These are phyloP conservation scores for Prosopis cineraria DNA, from an alignment of 306 rosid species.

Conservation along the genomic window DNA sequence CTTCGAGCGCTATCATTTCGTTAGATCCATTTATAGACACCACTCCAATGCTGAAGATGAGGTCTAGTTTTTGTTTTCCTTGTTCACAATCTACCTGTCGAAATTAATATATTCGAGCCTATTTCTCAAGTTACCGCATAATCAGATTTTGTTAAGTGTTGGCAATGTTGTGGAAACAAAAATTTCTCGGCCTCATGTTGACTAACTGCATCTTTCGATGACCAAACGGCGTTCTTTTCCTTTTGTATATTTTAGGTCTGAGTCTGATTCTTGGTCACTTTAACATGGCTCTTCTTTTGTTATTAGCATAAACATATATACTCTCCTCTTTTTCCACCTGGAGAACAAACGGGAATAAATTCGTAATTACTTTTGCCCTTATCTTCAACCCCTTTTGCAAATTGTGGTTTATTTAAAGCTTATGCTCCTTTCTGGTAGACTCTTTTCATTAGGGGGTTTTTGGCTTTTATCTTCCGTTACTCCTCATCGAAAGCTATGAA, in stretches of 20 bases:
- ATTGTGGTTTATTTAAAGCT: slow-evolving; percentile 6
- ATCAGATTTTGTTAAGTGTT: neutral
- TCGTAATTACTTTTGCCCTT: slow-evolving; percentile 1
- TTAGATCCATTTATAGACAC: slow-evolving; percentile 84
- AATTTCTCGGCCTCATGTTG: neutral
- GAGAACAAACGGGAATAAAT: slow-evolving; percentile 5
- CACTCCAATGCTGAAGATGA: slow-evolving; percentile 99
- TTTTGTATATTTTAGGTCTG: slow-evolving; percentile 33
- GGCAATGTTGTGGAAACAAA: slow-evolving; percentile 17
- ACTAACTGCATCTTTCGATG: slow-evolving; percentile 19
- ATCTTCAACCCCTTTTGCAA: neutral
- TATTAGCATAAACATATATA: slow-evolving; percentile 11
- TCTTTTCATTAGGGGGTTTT: neutral
- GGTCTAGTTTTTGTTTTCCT: slow-evolving; percentile 52
- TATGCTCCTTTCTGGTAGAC: slow-evolving; percentile 8
- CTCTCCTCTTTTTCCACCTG: neutral
- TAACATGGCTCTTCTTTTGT: slow-evolving; percentile 1
- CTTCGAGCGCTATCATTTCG: slow-evolving; percentile 74
- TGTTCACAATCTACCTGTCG: slow-evolving; percentile 1
- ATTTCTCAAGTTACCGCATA: slow-evolving; percentile 11
- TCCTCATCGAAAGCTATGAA: neutral
- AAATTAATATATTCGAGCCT: neutral
- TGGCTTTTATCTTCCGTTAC: neutral
- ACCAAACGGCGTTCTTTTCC: slow-evolving; percentile 30
- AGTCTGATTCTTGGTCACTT: slow-evolving; percentile 24